Base-by-base conservation (phyloP, 164 flowering plant genomes). In the Nymphaea thermarum region DNA sequence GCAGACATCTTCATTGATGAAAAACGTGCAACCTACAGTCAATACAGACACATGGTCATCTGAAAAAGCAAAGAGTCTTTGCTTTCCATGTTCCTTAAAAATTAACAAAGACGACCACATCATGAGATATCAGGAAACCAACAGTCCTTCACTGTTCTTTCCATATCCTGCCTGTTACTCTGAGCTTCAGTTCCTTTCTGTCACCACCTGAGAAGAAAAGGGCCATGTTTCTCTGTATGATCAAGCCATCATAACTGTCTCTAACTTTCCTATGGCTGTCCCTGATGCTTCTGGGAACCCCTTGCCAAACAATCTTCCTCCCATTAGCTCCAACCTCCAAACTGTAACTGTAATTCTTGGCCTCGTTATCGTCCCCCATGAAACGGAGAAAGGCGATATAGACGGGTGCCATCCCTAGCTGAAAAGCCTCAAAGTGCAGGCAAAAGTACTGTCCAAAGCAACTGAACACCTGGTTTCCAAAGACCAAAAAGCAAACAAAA, bases 81-180 rank as follows among this genome's bases (percentile, higher is more conserved):
- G 36, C 36, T 25, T 25, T 25, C 36, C 36, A 25, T 25, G 36
- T 25, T 25, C 36, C 36, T 25, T 25, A 25, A 25, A 25, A 25
- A 25, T 25, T 25, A 25, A 25, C 36, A 25, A 25, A 25, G 36
- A 25, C 36, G 36, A 25, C 36, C 36, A 25, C 36, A 25, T 25
- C 36, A 25, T 25, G 36, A 25, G 36, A 25, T 25, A 25, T 25
- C 36, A 25, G 36, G 36, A 25, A 25, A 25, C 1, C 36, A 25
- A 25, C 36, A 25, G 36, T 25, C 36, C 36, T 44, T 80, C 70
- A 78, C 70, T 78, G 82, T 59, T 81, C 86, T 72, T 80, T 82
- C 86, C 89, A 85, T 44, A 85, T 83, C 76, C 85, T 75, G 60
- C 89, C 89, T 8, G 89, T 85, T 4, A 85, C 84, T 66, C 85